Percentiles rank a stretch among this genome's conserved stretches.
Conservation (phyloP, 2,329 filamentous ascomycete species). For the Mycosphaerella sp. region DNA sequence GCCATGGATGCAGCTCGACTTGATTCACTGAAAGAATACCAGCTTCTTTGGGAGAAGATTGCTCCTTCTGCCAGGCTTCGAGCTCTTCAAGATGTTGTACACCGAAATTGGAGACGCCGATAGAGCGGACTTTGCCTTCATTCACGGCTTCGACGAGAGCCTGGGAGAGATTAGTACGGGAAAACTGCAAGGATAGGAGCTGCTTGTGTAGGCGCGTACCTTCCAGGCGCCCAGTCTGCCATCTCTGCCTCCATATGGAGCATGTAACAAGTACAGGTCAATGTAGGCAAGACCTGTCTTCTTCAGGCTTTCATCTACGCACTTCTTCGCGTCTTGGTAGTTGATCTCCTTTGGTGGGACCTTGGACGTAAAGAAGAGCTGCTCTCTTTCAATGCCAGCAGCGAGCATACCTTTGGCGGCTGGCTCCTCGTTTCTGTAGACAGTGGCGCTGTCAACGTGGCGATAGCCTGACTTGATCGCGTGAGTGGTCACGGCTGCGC, state of each 20-base stretch:
- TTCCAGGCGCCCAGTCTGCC: slow-evolving; percentile 46
- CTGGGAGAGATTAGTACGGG: slow-evolving; percentile 21
- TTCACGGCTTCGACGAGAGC: slow-evolving; percentile 50
- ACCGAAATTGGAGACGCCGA: slow-evolving; percentile 52
- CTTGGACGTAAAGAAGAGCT: slow-evolving; percentile 59
- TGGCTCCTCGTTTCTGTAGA: slow-evolving; percentile 53
- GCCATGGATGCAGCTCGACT: slow-evolving; percentile 87
- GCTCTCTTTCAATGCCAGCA: slow-evolving; percentile 47
- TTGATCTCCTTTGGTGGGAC: slow-evolving; percentile 47
- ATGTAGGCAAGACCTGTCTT: slow-evolving; percentile 48
- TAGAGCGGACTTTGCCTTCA: slow-evolving; percentile 46
- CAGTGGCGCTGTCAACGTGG: slow-evolving; percentile 55
- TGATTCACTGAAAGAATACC: slow-evolving; percentile 78
- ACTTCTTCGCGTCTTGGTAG: slow-evolving; percentile 59
- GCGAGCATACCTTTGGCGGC: slow-evolving; percentile 48
- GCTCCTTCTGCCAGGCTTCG: slow-evolving; percentile 46
- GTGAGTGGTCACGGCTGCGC: slow-evolving; percentile 53
- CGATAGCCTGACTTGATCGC: slow-evolving; percentile 52
- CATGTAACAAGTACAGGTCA: slow-evolving; percentile 46
- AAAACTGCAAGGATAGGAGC: background rate
- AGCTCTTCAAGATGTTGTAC: slow-evolving; percentile 51
- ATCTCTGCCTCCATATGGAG: slow-evolving; percentile 48
- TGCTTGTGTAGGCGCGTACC: background rate
- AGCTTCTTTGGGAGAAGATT: slow-evolving; percentile 44
- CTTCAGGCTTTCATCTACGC: slow-evolving; percentile 57